These are phyloP conservation scores for Talaromyces borbonicus DNA, from an alignment of 495 filamentous ascomycete species.

Conservation along the genomic window DNA sequence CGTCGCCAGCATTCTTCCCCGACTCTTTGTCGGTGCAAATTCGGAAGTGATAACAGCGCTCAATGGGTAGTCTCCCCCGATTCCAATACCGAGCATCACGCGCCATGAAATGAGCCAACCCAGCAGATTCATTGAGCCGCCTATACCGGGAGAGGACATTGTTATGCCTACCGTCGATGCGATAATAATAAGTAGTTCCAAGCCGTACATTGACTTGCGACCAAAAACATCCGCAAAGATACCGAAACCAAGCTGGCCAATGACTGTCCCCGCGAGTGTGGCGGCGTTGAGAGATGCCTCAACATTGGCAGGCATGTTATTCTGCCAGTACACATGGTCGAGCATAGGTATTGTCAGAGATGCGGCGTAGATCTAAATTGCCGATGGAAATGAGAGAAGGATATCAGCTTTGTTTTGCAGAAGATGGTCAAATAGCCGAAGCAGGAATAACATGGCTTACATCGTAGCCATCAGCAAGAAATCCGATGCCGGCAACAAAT, in stretches of 20 bases:
- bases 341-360: conserved; percentile 46
- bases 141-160: conserved; percentile 17
- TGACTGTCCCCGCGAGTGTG: conserved; percentile 39
- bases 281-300: conserved; percentile 36
- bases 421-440: no score
- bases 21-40: conserved; percentile 40
- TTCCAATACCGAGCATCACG: conserved; percentile 27
- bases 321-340: conserved; percentile 43
- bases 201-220: conserved; percentile 44
- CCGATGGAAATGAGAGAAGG: not conserved
- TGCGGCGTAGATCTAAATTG: conserved; percentile 44
- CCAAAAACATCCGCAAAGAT: conserved; percentile 44
- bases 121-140: conserved; percentile 36
- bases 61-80: conserved; percentile 39
- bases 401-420: not conserved
- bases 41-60: conserved; percentile 47
- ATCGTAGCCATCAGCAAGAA: conserved; percentile 51
- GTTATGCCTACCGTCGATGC: conserved; percentile 33
- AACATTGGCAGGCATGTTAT: conserved; percentile 10
- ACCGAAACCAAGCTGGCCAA: conserved; percentile 48
- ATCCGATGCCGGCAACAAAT: conserved; percentile 48
- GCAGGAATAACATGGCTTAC: conserved; percentile 39
- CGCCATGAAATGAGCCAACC: conserved; percentile 42
- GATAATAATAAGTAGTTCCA: conserved; percentile 44
- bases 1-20: conserved; percentile 46